Evolutionary conservation across 2,329 filamentous ascomycete genomes (phyloP), one percentile per base, ranked within the genome.

Genomic region (Dothistroma septosporum): DNA sequence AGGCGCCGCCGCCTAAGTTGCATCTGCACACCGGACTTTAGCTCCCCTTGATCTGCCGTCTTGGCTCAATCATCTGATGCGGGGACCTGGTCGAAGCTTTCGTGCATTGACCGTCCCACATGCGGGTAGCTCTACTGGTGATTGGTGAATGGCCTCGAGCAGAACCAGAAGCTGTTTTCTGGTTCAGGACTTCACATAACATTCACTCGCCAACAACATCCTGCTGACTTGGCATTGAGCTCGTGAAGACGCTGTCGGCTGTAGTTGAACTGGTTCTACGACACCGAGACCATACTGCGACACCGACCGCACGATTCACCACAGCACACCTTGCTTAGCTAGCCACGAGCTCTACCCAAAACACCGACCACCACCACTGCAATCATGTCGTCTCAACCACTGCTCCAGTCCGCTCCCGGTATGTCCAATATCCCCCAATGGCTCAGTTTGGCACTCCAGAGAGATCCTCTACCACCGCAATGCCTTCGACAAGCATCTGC

Each of bases 321-420:
- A 28, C 16, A 28, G 48, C 21, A 52, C 19, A 21, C 14, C 12
- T 28, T 28, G 11, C 16, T 22, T 32, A 52, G 48, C 48, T 52
- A 52, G 48, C 48, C 48, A 22, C 32, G 2, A 53, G 47, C 48
- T 44, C 56, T 37, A 48, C 22, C 12, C 55, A 50, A 14, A 49
- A 47, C 57, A 44, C 41, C 50, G 55, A 64, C 54, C 59, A 63
- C 48, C 24, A 28, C 6, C 14, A 59, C 57, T 61, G 62, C 55
- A 65, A 83, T 67, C 73, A 97, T 99, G 94, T 99, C 94, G 66
- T 92, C 88, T 76, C 93, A 97, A 80, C 94, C 94, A 73, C 90
- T 99, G 61, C 90, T 99, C 69, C 92, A 97, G 76, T 93, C 91
- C 56, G 89, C 92, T 56, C 92, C 92, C 67, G 92, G 92, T 96